Evolutionary conservation across 75 land plant genomes (phyloP).

Genomic region (Pinus albicaulis): DNA sequence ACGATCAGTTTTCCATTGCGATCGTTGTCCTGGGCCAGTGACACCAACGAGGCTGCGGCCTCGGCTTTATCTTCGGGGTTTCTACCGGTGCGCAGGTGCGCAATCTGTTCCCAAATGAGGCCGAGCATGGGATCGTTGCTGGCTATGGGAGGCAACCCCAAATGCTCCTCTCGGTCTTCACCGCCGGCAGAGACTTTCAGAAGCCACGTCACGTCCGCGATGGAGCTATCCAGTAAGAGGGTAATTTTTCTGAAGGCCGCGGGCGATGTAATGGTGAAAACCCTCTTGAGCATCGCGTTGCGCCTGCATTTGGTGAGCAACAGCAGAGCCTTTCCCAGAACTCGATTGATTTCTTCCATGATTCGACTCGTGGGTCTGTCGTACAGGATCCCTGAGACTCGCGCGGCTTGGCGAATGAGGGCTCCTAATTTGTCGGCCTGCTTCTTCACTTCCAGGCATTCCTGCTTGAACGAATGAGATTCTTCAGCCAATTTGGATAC

Average conservation of each 20-base stretch:
- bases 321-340: conserved; percentile 46
- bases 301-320: conserved; percentile 18
- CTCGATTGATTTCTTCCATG: conserved; percentile 36
- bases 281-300: conserved; percentile 22
- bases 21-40: conserved; percentile 60
- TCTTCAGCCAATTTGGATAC: conserved; percentile 25
- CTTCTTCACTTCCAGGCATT: conserved; percentile 38
- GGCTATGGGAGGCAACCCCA: conserved; percentile 47
- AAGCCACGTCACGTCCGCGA: conserved; percentile 73
- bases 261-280: conserved; percentile 64
- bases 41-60: conserved; percentile 54
- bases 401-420: conserved; percentile 43
- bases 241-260: conserved; percentile 55
- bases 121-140: conserved; percentile 69
- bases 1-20: conserved; percentile 65
- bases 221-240: conserved; percentile 56
- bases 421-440: conserved; percentile 37
- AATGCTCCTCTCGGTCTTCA: conserved; percentile 22
- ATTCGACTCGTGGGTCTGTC: conserved; percentile 52
- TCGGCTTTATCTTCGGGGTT: conserved; percentile 48
- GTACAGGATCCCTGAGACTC: conserved; percentile 27
- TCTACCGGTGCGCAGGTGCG: conserved; percentile 36
- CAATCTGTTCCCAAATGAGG: conserved; percentile 85
- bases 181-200: conserved; percentile 56
- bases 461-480: conserved; percentile 24